Percentiles rank a stretch among this genome's conserved stretches.
phyloP scores from a whole-genome alignment of 768 basidiomycete species.

The Collybiopsis luxurians region DNA sequence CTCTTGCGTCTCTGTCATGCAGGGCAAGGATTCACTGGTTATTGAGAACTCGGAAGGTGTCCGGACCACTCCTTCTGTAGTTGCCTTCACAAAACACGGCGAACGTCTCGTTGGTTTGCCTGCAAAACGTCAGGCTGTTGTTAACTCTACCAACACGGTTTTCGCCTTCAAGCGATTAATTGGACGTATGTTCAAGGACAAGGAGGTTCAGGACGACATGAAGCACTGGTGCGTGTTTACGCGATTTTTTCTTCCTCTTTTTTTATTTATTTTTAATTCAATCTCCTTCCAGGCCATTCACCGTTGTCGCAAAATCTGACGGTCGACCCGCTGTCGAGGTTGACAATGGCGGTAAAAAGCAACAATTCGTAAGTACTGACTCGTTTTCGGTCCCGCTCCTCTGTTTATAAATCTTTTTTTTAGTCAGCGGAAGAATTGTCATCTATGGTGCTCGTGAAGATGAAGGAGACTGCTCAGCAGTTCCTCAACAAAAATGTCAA shows the following conservation, averaged over 20 bases:
- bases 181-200: constrained; percentile 89
- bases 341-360: constrained; percentile 81
- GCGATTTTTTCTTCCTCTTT: background rate
- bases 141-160: constrained; percentile 92
- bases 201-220: constrained; percentile 91
- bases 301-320: constrained; percentile 67
- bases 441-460: constrained; percentile 86
- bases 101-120: constrained; percentile 96
- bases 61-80: constrained; percentile 96
- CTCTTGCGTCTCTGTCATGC: constrained; percentile 93
- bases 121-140: constrained; percentile 95
- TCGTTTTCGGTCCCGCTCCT: background rate
- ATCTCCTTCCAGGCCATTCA: constrained; percentile 65
- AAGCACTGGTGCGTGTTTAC: constrained; percentile 64
- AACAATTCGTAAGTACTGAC: constrained; percentile 61
- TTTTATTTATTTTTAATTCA: no score
- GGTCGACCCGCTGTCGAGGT: constrained; percentile 82
- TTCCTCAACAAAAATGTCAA: constrained; percentile 92
- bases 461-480: constrained; percentile 95
- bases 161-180: constrained; percentile 94
- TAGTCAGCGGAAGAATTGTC: constrained; percentile 86
- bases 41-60: constrained; percentile 98
- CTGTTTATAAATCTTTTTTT: constrained; percentile 11
- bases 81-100: constrained; percentile 98
- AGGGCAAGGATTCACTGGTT: constrained; percentile 91